These are phyloP conservation scores for Auriscalpium microsporum DNA, from an alignment of 768 basidiomycete genomes.

Conservation along the genomic window DNA sequence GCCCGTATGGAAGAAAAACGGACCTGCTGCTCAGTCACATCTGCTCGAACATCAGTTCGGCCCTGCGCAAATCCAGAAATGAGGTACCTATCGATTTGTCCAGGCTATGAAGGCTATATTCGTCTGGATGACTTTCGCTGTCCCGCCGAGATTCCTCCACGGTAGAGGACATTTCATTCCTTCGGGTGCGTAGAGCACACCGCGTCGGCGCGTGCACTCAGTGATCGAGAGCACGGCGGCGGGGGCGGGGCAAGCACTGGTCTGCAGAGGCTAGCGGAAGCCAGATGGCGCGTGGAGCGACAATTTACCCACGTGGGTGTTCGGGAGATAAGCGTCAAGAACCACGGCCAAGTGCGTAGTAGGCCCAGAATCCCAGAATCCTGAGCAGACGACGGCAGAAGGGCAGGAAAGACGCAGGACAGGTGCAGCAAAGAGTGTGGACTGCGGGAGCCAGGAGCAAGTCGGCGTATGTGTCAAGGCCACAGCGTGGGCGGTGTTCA, in stretches of 20 bases:
- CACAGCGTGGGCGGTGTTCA: too few relatives aligned
- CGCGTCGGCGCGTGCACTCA: not conserved
- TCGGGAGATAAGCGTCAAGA: too few relatives aligned
- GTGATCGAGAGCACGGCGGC: not conserved
- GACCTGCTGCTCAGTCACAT: not conserved
- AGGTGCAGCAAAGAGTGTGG: too few relatives aligned
- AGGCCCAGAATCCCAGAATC: too few relatives aligned
- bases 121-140: not conserved
- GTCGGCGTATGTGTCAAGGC: too few relatives aligned
- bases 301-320: not conserved
- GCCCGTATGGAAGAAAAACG: too few relatives aligned
- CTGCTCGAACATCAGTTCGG: not conserved
- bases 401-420: too few relatives aligned
- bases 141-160: not conserved
- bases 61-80: not conserved
- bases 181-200: not conserved
- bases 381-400: too few relatives aligned
- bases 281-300: not conserved
- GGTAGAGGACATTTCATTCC: slow-evolving; percentile 3
- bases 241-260: not conserved
- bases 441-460: too few relatives aligned
- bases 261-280: not conserved
- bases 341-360: too few relatives aligned
- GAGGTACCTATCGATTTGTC: not conserved
- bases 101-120: not conserved